Evolutionary conservation across 768 basidiomycete genomes (phyloP).

Genomic region (Termitomyces heimii): DNA sequence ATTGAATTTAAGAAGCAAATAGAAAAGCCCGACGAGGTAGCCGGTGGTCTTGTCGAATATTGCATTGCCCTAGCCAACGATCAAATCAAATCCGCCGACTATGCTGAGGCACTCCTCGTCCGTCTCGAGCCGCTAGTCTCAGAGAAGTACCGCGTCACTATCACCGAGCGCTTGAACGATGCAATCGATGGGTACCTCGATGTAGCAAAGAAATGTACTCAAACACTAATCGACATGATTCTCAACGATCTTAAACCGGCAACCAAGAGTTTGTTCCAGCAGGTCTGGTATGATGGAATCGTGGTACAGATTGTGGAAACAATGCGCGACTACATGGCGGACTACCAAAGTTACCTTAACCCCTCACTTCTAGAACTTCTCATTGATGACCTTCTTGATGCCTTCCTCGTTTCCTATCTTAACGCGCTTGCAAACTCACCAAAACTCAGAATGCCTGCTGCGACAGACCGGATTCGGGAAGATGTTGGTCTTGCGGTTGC

Average conservation of each 20-base stretch:
- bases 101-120: conserved; percentile 77
- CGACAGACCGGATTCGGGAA: conserved; percentile 75
- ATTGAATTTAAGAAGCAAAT: conserved; percentile 81
- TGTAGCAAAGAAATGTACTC: conserved; percentile 95
- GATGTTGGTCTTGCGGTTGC: conserved; percentile 75
- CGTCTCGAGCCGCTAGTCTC: conserved; percentile 90
- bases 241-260: conserved; percentile 93
- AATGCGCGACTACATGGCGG: conserved; percentile 94
- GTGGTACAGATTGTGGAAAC: conserved; percentile 90
- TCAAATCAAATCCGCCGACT: conserved; percentile 94
- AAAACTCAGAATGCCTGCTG: conserved; percentile 83
- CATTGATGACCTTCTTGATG: conserved; percentile 87
- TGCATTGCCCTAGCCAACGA: conserved; percentile 96
- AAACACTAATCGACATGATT: conserved; percentile 89
- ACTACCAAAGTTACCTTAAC: conserved; percentile 90
- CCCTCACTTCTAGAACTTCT: conserved; percentile 86
- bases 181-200: conserved; percentile 98
- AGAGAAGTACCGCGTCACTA: conserved; percentile 80
- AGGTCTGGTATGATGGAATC: conserved; percentile 85
- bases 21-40: conserved; percentile 84
- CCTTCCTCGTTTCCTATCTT: conserved; percentile 87
- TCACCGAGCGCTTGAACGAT: conserved; percentile 86
- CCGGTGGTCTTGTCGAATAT: conserved; percentile 91
- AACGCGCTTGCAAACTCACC: conserved; percentile 78
- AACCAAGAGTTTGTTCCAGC: conserved; percentile 77